These are phyloP conservation scores for Coniella lustricola DNA, from an alignment of 2,329 filamentous ascomycete species.

Conservation along the genomic window DNA sequence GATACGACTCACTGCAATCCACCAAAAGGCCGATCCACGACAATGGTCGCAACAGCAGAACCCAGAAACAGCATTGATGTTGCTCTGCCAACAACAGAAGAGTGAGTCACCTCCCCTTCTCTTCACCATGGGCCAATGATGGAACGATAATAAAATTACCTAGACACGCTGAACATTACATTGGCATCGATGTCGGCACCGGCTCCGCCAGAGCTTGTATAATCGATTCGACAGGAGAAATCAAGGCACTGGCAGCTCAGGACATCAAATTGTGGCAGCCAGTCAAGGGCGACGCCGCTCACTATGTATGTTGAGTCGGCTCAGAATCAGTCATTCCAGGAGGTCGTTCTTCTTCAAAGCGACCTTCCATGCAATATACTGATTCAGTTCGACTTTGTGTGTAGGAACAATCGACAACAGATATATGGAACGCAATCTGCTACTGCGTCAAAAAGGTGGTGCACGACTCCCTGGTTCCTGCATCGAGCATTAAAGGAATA, in stretches of 20 bases:
- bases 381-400: neutral
- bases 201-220: conserved; percentile 93
- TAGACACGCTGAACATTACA: conserved; percentile 46
- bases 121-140: neutral
- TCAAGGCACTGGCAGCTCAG: conserved; percentile 66
- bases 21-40: neutral
- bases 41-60: conserved; percentile 1
- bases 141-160: neutral
- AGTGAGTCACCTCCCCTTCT: conserved; percentile 7
- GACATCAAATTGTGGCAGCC: conserved; percentile 78
- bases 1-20: too few relatives aligned
- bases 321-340: neutral
- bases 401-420: conserved; percentile 91
- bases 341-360: neutral
- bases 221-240: conserved; percentile 86
- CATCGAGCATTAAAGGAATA: conserved; percentile 72
- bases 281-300: conserved; percentile 45
- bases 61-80: conserved; percentile 4
- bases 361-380: too few relatives aligned
- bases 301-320: conserved; percentile 49
- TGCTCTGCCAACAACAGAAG: conserved; percentile 14
- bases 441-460: conserved; percentile 77
- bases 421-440: conserved; percentile 96
- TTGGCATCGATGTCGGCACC: conserved; percentile 94
- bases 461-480: conserved; percentile 71